Evolutionary conservation across 345 rosid genomes (phyloP), one percentile per base, ranked within the genome.

Genomic region (Sonneratia caseolaris): DNA sequence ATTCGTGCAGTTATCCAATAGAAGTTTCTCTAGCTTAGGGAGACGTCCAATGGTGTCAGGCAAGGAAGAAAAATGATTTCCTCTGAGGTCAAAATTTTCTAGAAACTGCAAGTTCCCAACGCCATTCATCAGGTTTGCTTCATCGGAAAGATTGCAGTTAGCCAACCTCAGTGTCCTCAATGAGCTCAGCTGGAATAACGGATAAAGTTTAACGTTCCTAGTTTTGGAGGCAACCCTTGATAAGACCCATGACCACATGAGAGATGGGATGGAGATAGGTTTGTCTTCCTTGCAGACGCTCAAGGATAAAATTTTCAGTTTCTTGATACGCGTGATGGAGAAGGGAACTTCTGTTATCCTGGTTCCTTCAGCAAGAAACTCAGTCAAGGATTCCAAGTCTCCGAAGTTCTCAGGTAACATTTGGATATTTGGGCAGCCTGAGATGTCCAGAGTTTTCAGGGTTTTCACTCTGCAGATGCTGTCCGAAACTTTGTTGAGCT

Each of bases 391-490:
- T 66, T 72, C 65, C 76, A 80, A 21, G 47, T 70, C 36, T 22
- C 72, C 11, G 5, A 76, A 51, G 13, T 74, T 74, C 12, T 42
- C 43, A 0, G 80, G 74, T 7, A 79, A 37, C 59, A 49, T 32
- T 40, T 66, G 36, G 38, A 79, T 80, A 36, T 55, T 69, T 59
- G 69, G 61, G 78, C 81, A 82, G n/a, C 80, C 78, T 32, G 80
- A 73, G 35, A 80, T 37, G 53, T 55, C 59, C 14, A 80, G 70
- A 56, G 48, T 47, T 68, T 77, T 62, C 15, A 77, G 73, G 32
- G 85, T 75, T 42, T 22, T 62, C 37, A 72, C 55, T 8, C 15
- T 11, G 9, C 79, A 49, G 13, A 77, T 75, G 40, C 37, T 64
- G 12, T 42, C 37, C 1, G 85, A 81, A 76, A 82, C 71, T 27